phyloP scores from a whole-genome alignment of 805 yeast species.

The Cyberlindnera xishuangbannaensis region DNA sequence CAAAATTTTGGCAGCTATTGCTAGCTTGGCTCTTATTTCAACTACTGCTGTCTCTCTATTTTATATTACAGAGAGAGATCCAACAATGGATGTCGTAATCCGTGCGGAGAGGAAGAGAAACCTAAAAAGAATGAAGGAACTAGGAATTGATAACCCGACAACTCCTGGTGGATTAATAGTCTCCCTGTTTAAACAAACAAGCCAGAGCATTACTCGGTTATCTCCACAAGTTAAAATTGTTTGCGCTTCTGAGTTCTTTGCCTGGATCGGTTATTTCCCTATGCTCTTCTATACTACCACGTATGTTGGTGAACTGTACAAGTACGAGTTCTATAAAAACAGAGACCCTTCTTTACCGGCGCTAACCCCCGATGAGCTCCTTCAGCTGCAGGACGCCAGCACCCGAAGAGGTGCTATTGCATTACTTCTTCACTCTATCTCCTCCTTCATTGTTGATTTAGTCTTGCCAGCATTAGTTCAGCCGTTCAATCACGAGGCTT shows the following conservation, averaged over 20 bases:
- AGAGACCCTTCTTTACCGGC: slow-evolving; percentile 32
- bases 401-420: slow-evolving; percentile 50
- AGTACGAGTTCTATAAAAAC: slow-evolving; percentile 29
- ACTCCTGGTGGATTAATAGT: slow-evolving; percentile 14
- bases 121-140: slow-evolving; percentile 26
- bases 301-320: slow-evolving; percentile 55
- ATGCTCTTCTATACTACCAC: slow-evolving; percentile 61
- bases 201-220: slow-evolving; percentile 31
- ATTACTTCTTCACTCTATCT: slow-evolving; percentile 41
- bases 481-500: slow-evolving; percentile 22
- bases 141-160: slow-evolving; percentile 31
- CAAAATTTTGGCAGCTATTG: slow-evolving; percentile 40
- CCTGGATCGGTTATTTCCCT: slow-evolving; percentile 67
- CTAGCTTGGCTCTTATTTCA: slow-evolving; percentile 34
- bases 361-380: slow-evolving; percentile 32
- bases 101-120: slow-evolving; percentile 33
- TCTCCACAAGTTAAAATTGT: slow-evolving; percentile 48
- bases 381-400: slow-evolving; percentile 37
- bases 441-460: slow-evolving; percentile 39
- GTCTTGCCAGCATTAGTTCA: slow-evolving; percentile 39
- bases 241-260: slow-evolving; percentile 54
- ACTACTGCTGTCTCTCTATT: slow-evolving; percentile 30
- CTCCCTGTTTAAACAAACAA: slow-evolving; percentile 30
- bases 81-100: slow-evolving; percentile 36
- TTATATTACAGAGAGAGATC: slow-evolving; percentile 43